Evolutionary conservation across 2,329 filamentous ascomycete genomes (phyloP).

Genomic region (Didymella sp.): DNA sequence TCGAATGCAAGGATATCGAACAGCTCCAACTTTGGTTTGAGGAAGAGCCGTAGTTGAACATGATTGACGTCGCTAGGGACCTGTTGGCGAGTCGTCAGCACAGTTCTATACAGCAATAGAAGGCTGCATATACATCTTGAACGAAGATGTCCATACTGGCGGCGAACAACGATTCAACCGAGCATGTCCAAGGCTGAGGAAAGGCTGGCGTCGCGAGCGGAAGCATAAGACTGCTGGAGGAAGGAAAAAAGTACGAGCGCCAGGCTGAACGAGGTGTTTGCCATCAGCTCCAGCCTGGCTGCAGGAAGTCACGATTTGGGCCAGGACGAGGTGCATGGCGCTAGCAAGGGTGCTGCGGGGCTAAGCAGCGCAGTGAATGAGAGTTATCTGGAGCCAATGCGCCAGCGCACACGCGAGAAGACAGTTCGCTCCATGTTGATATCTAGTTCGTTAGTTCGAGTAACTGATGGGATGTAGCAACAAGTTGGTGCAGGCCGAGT

Average conservation of each 20-base stretch:
- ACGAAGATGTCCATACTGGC: constrained; percentile 37
- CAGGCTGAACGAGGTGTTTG: constrained; percentile 1
- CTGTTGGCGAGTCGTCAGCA: constrained; percentile 7
- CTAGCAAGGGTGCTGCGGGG: constrained; percentile 16
- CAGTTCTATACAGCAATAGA: no score
- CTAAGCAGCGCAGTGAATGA: constrained; percentile 6
- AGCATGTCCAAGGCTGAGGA: not conserved
- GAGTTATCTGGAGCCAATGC: not conserved
- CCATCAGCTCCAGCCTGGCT: constrained; percentile 4
- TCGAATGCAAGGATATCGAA: constrained; percentile 54
- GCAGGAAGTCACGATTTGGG: constrained; percentile 1
- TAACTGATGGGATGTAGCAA: no score
- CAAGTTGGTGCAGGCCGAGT: not conserved
- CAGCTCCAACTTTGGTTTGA: constrained; percentile 48
- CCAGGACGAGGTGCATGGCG: not conserved
- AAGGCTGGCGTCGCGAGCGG: not conserved
- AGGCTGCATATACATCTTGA: constrained; percentile 24
- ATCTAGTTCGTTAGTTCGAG: no score
- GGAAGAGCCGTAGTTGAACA: constrained; percentile 51
- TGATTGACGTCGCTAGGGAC: constrained; percentile 53
- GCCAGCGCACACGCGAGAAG: not conserved
- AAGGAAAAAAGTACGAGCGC: not conserved
- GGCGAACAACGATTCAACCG: no score
- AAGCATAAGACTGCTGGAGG: not conserved
- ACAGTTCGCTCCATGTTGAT: not conserved